Evolutionary conservation across 305 asterid genomes (phyloP).

Genomic region (Fraxinus albicans): DNA sequence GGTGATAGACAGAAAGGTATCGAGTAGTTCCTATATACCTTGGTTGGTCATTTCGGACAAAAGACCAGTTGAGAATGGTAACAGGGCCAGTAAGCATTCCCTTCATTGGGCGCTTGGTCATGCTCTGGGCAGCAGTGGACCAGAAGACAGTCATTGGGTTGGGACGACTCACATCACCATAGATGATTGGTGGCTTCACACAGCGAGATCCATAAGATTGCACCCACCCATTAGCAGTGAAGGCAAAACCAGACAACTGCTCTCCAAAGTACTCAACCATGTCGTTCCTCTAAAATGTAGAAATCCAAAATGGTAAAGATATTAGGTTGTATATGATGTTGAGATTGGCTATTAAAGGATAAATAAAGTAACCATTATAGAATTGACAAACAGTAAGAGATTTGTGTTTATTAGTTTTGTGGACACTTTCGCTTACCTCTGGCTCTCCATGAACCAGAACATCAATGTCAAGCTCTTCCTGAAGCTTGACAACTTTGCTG

Average conservation of each 20-base stretch:
- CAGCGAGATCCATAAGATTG: constrained; percentile 97
- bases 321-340: neutral
- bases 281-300: constrained; percentile 67
- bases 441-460: constrained; percentile 88
- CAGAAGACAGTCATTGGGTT: constrained; percentile 95
- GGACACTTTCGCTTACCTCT: constrained; percentile 44
- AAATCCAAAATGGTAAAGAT: neutral
- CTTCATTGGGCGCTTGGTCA: constrained; percentile 99
- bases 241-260: constrained; percentile 93
- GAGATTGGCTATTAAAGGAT: neutral
- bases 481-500: constrained; percentile 72
- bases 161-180: constrained; percentile 97
- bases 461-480: constrained; percentile 81
- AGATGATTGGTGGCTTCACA: constrained; percentile 98
- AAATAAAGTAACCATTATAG: neutral
- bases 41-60: constrained; percentile 94
- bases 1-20: neutral
- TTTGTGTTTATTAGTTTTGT: neutral
- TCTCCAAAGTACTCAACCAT: constrained; percentile 98
- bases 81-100: constrained; percentile 99
- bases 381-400: neutral
- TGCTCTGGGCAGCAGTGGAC: constrained; percentile 87
- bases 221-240: constrained; percentile 96
- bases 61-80: constrained; percentile 96
- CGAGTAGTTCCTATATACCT: constrained; percentile 41